Evolutionary conservation across 78 protist species (phyloP), one percentile per base, ranked within the genome.

Genomic region (Dictyostelium discoideum): DNA sequence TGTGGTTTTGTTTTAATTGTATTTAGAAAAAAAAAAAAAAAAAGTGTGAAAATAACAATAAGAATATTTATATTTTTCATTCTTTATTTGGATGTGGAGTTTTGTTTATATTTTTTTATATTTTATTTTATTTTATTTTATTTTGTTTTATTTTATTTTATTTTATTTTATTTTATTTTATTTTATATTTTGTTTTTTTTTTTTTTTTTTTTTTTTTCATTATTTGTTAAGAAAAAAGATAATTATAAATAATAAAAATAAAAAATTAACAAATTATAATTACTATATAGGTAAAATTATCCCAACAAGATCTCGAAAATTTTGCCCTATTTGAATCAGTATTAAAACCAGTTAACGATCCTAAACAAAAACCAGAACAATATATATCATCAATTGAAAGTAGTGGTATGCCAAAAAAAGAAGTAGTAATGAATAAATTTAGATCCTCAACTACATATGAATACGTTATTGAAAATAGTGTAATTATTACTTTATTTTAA

Each of bases 331-430:
- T 54, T 54, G 65, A 54, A 54, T 54, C 65, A 16, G 65, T 54
- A 54, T 54, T 54, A 16, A 54, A 54, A 16, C 79, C 26, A 8
- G 76, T 24, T 2, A 26, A 79, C 94, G 48, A 90, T 82, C 42
- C 60, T 78, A 29, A 32, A 87, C 48, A 37, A 24, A 39, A 42
- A 3, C 86, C 94, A 72, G 74, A 82, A 85, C 87, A 90, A 44
- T 90, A 90, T 48, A 82, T 90, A 39, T 26, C 32, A 29, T 80
- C 94, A 6, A 82, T 90, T 82, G 80, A 82, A 50, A 10, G 76
- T 13, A 81, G 87, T 82, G 94, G 94, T 44, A 29, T 69, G 24
- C 94, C 94, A 39, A 90, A 82, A 22, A 26, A 80, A 26, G 88
- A 80, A 13, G 50, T 72, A 72, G 74, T 90, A 13, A 82, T 90